phyloP scores from a whole-genome alignment of 176 grass and related monocot genomes.

The Phyllostachys edulis region DNA sequence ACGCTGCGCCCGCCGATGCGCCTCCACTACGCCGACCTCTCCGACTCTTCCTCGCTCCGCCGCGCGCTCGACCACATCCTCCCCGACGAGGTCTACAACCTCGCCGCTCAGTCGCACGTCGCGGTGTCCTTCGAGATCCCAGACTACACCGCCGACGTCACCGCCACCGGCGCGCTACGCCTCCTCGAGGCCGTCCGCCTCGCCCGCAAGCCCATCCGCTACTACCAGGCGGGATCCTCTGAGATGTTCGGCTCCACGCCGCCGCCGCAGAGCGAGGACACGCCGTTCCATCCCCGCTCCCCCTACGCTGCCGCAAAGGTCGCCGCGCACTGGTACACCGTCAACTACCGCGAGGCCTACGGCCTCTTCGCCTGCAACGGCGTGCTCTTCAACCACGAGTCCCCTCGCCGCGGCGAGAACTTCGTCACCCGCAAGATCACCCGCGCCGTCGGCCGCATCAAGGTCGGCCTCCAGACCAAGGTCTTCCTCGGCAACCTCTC shows the following conservation, averaged over 20 bases:
- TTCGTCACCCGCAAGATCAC: conserved; percentile 99
- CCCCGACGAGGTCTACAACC: conserved; percentile 99
- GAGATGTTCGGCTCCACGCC: conserved; percentile 99
- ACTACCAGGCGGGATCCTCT: conserved; percentile 96
- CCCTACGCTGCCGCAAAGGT: conserved; percentile 96
- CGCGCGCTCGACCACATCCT: conserved; percentile 73
- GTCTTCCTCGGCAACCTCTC: conserved; percentile 92
- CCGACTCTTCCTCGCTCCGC: conserved; percentile 92
- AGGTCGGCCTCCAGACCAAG: conserved; percentile 94
- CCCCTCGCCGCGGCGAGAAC: conserved; percentile 93
- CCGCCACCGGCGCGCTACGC: conserved; percentile 80
- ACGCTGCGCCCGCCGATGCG: conserved; percentile 65
- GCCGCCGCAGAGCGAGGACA: conserved; percentile 75
- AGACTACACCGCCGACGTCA: conserved; percentile 93
- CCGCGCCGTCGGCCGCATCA: conserved; percentile 84
- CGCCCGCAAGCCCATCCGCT: conserved; percentile 49
- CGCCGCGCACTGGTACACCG: conserved; percentile 99
- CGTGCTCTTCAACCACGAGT: conserved; percentile 99
- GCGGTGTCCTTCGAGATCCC: conserved; percentile 95
- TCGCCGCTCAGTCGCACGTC: conserved; percentile 94
- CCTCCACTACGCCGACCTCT: conserved; percentile 96
- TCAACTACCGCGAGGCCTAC: conserved; percentile 97
- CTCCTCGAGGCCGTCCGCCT: conserved; percentile 94
- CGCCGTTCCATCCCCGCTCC: conserved; percentile 83
- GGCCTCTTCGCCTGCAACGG: conserved; percentile 90